phyloP scores from a whole-genome alignment of 2,329 filamentous ascomycete genomes.

The Beauveria rudraprayagi region DNA sequence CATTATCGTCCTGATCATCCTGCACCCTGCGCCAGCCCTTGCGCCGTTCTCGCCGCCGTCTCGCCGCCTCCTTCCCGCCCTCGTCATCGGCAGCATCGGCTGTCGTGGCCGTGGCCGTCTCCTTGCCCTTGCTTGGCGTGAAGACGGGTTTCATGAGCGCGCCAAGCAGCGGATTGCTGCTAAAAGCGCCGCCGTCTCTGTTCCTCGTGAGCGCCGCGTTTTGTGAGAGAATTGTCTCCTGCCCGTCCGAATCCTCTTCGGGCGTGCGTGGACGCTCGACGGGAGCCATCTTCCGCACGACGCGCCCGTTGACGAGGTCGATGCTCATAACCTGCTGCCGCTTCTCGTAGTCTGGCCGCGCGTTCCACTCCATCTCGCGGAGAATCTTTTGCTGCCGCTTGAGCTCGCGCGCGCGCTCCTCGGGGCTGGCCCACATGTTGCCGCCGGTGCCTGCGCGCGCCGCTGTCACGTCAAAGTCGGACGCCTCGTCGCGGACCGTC shows the following conservation, averaged over 20 bases:
- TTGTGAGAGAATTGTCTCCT: slow-evolving; percentile 14
- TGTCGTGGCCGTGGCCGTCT: slow-evolving; percentile 19
- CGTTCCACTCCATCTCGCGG: slow-evolving; percentile 80
- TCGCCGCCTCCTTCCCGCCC: slow-evolving; percentile 25
- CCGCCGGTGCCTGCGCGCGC: slow-evolving; percentile 37
- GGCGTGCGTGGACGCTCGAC: slow-evolving; percentile 51
- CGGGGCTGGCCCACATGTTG: slow-evolving; percentile 72
- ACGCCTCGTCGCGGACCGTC: slow-evolving; percentile 76
- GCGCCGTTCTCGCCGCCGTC: slow-evolving; percentile 32
- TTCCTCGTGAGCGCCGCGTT: slow-evolving; percentile 19
- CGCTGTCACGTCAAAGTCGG: slow-evolving; percentile 47
- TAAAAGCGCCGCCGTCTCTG: slow-evolving; percentile 51
- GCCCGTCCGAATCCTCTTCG: slow-evolving; percentile 24
- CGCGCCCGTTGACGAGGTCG: slow-evolving; percentile 68
- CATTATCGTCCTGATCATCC: slow-evolving; percentile 51
- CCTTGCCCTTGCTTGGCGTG: slow-evolving; percentile 43
- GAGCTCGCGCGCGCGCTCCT: slow-evolving; percentile 73
- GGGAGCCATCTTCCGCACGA: slow-evolving; percentile 64
- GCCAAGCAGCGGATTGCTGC: slow-evolving; percentile 59
- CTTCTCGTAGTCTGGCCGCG: slow-evolving; percentile 82
- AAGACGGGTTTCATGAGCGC: slow-evolving; percentile 57
- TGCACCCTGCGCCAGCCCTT: slow-evolving; percentile 53
- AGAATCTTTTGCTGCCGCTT: slow-evolving; percentile 80
- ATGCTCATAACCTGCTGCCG: slow-evolving; percentile 76
- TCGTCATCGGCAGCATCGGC: background rate